A percentile compares a stretch with the other conserved stretches of the same genome.
Conservation (phyloP, 805 yeast species). For the baker's yeast (Saccharomyces cerevisiae) region DNA sequence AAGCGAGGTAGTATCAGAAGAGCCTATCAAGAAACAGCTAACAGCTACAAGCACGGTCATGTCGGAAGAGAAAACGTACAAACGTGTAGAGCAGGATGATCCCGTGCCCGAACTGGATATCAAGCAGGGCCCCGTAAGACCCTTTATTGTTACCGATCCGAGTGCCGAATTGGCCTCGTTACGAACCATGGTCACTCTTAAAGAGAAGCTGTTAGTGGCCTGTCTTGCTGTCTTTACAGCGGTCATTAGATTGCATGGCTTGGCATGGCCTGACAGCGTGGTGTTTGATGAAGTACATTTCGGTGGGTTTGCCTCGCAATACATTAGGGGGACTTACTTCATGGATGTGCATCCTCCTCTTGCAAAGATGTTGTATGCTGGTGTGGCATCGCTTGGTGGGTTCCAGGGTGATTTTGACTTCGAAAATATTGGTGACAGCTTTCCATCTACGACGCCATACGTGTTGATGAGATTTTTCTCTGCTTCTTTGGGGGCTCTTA, state of each 20-base stretch:
- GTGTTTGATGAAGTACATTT: constrained; percentile 93
- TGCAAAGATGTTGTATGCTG: constrained; percentile 68
- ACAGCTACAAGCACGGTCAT: neutral
- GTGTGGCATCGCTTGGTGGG: constrained; percentile 58
- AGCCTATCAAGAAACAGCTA: neutral
- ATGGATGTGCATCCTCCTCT: constrained; percentile 78
- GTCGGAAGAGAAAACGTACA: neutral
- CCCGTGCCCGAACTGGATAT: constrained; percentile 40
- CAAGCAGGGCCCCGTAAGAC: constrained; percentile 45
- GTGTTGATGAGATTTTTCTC: constrained; percentile 62
- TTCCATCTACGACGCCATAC: constrained; percentile 53
- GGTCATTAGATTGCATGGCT: constrained; percentile 50
- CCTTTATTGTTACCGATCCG: constrained; percentile 47
- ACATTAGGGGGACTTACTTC: constrained; percentile 55
- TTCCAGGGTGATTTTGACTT: constrained; percentile 65
- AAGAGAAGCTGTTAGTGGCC: constrained; percentile 37
- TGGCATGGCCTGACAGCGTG: constrained; percentile 67
- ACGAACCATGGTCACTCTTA: constrained; percentile 33
- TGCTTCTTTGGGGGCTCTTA: constrained; percentile 59
- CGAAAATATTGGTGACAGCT: constrained; percentile 54
- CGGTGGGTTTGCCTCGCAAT: constrained; percentile 91
- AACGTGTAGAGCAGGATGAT: constrained; percentile 13
- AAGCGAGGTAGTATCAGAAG: neutral
- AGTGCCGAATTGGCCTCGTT: constrained; percentile 32
- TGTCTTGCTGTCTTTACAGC: constrained; percentile 45